Conservation (phyloP, 768 basidiomycete species). For the Pleurotus citrinopileatus region DNA sequence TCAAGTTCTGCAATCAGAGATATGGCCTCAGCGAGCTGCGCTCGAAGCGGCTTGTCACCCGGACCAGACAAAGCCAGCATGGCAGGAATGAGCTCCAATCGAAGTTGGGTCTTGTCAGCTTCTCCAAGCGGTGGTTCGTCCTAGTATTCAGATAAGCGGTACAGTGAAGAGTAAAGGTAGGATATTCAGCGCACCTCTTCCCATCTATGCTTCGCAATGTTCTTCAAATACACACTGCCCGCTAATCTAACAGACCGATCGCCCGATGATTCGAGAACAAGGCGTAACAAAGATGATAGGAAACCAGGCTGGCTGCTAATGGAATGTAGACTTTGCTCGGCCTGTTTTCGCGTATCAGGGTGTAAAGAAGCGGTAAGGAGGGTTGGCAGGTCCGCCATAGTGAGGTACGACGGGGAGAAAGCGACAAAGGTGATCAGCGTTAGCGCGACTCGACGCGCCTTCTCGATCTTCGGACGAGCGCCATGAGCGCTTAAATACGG, state of each 20-base stretch:
- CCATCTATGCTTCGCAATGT: conserved; percentile 85
- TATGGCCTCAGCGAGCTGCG: conserved; percentile 91
- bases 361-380: conserved; percentile 72
- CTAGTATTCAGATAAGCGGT: conserved; percentile 29
- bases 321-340: conserved; percentile 71
- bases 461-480: not conserved
- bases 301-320: conserved; percentile 77
- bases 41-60: conserved; percentile 67
- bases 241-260: conserved; percentile 76
- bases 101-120: conserved; percentile 70
- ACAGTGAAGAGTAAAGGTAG: not conserved
- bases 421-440: not conserved
- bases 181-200: conserved; percentile 59
- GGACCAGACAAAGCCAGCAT: conserved; percentile 85
- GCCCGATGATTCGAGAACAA: conserved; percentile 68
- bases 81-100: conserved; percentile 78
- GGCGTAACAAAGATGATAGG: conserved; percentile 69
- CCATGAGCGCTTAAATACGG: not conserved
- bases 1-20: conserved; percentile 89
- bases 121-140: conserved; percentile 71
- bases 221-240: conserved; percentile 74
- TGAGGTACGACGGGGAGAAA: not conserved
- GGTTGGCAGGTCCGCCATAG: conserved; percentile 65
- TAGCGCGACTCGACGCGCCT: not conserved
- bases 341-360: conserved; percentile 69